Percentiles rank a stretch among this genome's conserved stretches.
phyloP scores from a whole-genome alignment of 257 asterid genomes.

The Scutellaria baicalensis region DNA sequence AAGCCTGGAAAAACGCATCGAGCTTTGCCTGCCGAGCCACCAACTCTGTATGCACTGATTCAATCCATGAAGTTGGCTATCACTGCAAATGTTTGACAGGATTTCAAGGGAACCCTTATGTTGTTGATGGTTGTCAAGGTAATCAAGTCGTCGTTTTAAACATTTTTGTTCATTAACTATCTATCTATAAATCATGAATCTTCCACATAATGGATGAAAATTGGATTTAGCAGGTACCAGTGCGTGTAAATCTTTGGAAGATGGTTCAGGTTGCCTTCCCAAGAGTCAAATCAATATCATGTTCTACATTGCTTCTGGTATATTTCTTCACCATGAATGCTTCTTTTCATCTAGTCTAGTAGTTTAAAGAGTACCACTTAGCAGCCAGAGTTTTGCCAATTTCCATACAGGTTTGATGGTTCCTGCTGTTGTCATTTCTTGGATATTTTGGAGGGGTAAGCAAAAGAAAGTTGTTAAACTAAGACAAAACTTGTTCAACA shows the following conservation, averaged over 20 bases:
- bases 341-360: background rate
- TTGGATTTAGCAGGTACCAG: constrained; percentile 17
- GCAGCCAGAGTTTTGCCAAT: no score
- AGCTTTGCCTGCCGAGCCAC: constrained; percentile 25
- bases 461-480: constrained; percentile 13
- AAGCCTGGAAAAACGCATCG: background rate
- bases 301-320: constrained; percentile 17
- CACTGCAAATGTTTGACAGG: constrained; percentile 20
- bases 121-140: constrained; percentile 34
- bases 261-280: constrained; percentile 10
- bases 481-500: constrained; percentile 1
- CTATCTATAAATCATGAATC: background rate
- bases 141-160: background rate
- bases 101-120: constrained; percentile 34
- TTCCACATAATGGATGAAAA: background rate
- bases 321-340: background rate
- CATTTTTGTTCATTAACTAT: background rate
- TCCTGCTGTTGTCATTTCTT: constrained; percentile 15
- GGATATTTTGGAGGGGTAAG: constrained; percentile 17
- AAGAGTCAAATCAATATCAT: background rate
- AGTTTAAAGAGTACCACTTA: background rate
- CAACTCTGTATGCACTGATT: constrained; percentile 15
- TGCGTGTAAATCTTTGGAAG: constrained; percentile 5
- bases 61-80: constrained; percentile 17
- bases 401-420: constrained; percentile 14